phyloP scores from a whole-genome alignment of 2,329 filamentous ascomycete genomes.

The Fusarium pseudocircinatum region DNA sequence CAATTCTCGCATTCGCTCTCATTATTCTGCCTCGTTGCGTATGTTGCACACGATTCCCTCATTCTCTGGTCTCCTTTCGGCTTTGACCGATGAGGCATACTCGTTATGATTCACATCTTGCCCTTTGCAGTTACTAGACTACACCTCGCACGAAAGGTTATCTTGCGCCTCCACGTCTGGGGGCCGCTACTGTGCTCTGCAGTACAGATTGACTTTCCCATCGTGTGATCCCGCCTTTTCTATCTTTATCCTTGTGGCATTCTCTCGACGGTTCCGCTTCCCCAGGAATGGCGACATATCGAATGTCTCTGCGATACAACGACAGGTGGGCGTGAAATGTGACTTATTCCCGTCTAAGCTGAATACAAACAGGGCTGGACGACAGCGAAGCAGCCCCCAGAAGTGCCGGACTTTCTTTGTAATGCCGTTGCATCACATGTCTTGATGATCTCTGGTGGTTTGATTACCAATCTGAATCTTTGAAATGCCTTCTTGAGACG shows the following conservation, averaged over 20 bases:
- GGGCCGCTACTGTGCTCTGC: not conserved
- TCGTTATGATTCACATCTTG: slow-evolving; percentile 2
- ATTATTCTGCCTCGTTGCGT: not conserved
- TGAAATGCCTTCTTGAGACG: not conserved
- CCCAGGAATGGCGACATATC: not conserved
- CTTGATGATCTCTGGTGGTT: not conserved
- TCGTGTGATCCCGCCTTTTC: slow-evolving; percentile 7
- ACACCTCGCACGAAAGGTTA: slow-evolving; percentile 5
- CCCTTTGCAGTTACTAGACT: slow-evolving; percentile 1
- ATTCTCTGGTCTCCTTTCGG: not conserved
- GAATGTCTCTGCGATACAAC: not conserved
- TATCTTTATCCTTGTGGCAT: slow-evolving; percentile 11
- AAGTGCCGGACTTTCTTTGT: not conserved
- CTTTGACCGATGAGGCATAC: slow-evolving; percentile 30
- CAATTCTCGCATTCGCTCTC: not conserved
- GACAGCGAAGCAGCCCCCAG: slow-evolving; percentile 2
- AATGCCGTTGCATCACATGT: slow-evolving; percentile 3
- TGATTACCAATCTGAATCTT: not conserved
- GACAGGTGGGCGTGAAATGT: not conserved
- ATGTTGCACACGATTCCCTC: not conserved
- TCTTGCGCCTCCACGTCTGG: slow-evolving; percentile 22
- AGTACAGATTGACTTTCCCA: slow-evolving; percentile 6
- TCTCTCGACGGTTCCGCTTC: not conserved
- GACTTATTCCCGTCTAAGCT: not conserved
- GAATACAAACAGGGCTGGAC: not conserved